phyloP scores from a whole-genome alignment of 1,284 basidiomycete species.

The Ustilago trichophora region DNA sequence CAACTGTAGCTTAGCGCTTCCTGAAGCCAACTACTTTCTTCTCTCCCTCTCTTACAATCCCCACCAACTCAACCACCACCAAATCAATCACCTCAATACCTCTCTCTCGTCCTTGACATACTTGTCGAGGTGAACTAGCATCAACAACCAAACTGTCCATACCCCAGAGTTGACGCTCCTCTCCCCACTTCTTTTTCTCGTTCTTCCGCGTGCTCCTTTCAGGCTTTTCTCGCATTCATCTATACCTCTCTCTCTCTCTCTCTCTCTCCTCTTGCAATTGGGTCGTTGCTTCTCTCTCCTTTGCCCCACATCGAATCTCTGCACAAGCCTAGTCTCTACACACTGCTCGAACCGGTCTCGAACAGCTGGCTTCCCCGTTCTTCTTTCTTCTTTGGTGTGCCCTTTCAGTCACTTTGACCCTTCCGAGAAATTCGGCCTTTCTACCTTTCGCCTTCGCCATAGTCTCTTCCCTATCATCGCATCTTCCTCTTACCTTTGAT shows the following conservation, averaged over 20 bases:
- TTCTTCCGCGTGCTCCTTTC: neutral
- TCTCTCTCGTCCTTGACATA: too few species aligned
- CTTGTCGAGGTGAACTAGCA: too few species aligned
- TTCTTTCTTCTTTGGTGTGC: neutral
- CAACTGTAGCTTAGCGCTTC: neutral
- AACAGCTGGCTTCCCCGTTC: neutral
- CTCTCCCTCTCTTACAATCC: too few species aligned
- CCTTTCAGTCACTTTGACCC: neutral
- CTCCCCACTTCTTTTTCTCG: neutral
- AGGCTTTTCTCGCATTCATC: slow-evolving; percentile 11
- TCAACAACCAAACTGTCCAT: too few species aligned
- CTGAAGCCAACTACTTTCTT: neutral
- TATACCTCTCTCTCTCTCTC: too few species aligned
- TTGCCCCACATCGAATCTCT: neutral
- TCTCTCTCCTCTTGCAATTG: neutral
- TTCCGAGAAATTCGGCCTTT: neutral
- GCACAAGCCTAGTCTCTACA: neutral
- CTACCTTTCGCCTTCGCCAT: neutral
- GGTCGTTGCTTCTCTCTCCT: slow-evolving; percentile 2
- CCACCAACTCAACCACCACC: too few species aligned
- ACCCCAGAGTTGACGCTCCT: neutral
- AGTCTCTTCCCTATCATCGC: too few species aligned
- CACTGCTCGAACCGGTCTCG: slow-evolving; percentile 10
- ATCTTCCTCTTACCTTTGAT: neutral
- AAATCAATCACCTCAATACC: too few species aligned